These are phyloP conservation scores for Cyberlindnera mycetangii DNA, from an alignment of 805 yeast species.

Conservation along the genomic window DNA sequence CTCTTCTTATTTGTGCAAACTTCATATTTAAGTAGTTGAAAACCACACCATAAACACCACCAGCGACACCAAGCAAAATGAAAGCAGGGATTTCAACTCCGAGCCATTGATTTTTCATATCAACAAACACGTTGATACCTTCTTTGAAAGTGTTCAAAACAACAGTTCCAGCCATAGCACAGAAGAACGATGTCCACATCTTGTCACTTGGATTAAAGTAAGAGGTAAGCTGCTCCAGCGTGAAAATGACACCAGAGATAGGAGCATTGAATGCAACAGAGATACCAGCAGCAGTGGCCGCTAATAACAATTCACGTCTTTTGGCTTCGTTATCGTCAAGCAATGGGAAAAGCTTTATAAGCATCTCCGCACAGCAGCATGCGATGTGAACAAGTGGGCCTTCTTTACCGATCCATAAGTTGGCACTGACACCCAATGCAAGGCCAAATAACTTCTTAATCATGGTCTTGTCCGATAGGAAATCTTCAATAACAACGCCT, in stretches of 20 bases:
- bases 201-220: conserved; percentile 60
- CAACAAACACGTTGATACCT: conserved; percentile 54
- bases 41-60: conserved; percentile 63
- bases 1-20: conserved; percentile 37
- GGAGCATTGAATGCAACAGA: conserved; percentile 86
- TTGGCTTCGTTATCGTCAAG: conserved; percentile 49
- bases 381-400: conserved; percentile 85
- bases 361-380: conserved; percentile 49
- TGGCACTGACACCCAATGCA: conserved; percentile 66
- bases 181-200: conserved; percentile 82
- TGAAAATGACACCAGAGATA: conserved; percentile 82
- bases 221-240: conserved; percentile 63
- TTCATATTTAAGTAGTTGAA: conserved; percentile 47
- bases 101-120: conserved; percentile 74
- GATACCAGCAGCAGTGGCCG: conserved; percentile 82
- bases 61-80: conserved; percentile 61
- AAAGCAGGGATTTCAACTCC: conserved; percentile 70
- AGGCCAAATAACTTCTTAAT: conserved; percentile 55
- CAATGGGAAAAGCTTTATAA: conserved; percentile 33
- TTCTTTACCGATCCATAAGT: conserved; percentile 81
- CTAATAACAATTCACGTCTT: conserved; percentile 62
- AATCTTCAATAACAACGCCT: conserved; percentile 55
- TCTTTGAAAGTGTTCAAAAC: conserved; percentile 48
- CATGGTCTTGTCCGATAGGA: conserved; percentile 52
- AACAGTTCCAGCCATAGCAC: conserved; percentile 71